Percentiles rank a stretch among this genome's conserved stretches.
These are phyloP conservation scores for Penicillium fimorum DNA, from an alignment of 495 filamentous ascomycete species.

Conservation along the genomic window DNA sequence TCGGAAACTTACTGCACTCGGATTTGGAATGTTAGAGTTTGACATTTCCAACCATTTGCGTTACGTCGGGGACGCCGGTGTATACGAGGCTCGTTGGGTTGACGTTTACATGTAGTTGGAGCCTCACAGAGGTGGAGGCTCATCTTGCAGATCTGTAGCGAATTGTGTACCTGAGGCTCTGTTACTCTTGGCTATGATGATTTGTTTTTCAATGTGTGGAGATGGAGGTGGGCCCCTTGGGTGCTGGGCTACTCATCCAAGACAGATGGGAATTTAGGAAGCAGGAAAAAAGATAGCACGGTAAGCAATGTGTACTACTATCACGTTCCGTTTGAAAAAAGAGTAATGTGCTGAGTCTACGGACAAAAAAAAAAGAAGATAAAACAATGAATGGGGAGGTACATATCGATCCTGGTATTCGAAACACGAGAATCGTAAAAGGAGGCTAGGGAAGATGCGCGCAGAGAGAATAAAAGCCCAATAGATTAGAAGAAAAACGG, in stretches of 20 bases:
- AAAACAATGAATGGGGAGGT: slow-evolving; percentile 2
- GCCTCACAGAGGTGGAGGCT: background rate
- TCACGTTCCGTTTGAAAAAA: background rate
- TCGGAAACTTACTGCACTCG: background rate
- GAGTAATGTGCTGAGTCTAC: slow-evolving; percentile 1
- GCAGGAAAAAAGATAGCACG: background rate
- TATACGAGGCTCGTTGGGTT: background rate
- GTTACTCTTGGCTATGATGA: background rate
- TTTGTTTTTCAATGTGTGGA: background rate
- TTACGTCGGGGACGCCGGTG: background rate
- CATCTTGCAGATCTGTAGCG: background rate
- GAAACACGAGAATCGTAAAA: background rate
- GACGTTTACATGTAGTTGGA: background rate
- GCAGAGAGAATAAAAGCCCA: slow-evolving; percentile 4
- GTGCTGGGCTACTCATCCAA: background rate
- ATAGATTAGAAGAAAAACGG: slow-evolving; percentile 12
- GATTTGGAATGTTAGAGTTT: background rate
- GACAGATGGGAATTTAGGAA: background rate
- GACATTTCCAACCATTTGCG: background rate
- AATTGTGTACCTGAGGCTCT: background rate
- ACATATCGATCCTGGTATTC: background rate
- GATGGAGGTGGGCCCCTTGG: background rate
- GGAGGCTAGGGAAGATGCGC: background rate
- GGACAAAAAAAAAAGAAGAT: background rate
- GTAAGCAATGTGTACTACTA: background rate